Percentiles rank a stretch among this genome's conserved stretches.
These are phyloP conservation scores for Amaranthus hypochondriacus DNA, from an alignment of 148 eudicot genomes.

Conservation along the genomic window DNA sequence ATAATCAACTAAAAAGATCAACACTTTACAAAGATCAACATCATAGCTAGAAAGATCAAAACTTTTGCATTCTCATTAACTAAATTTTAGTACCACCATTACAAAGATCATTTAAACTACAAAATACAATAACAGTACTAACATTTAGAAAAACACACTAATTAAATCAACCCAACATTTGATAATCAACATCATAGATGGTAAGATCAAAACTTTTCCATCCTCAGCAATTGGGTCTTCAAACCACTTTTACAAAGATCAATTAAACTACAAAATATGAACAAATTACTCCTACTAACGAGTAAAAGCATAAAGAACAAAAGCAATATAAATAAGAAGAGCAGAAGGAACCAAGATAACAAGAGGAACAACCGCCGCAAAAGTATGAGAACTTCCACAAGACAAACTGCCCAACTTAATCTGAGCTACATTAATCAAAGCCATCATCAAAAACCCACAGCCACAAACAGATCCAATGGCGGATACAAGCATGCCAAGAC, in stretches of 20 bases:
- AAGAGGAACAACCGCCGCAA: constrained; percentile 75
- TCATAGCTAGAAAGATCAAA: too few species aligned
- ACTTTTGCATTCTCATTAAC: too few species aligned
- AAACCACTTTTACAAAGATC: not conserved
- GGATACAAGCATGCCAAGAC: constrained; percentile 65
- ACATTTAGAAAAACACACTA: too few species aligned
- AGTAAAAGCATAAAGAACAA: constrained; percentile 71
- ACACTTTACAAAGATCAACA: too few species aligned
- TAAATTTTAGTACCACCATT: too few species aligned
- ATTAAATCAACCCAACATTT: too few species aligned
- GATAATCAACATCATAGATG: too few species aligned
- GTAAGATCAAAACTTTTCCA: too few species aligned
- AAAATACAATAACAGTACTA: too few species aligned
- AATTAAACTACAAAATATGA: not conserved
- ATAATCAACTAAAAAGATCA: too few species aligned
- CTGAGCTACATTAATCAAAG: constrained; percentile 67
- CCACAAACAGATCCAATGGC: constrained; percentile 75
- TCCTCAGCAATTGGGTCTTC: too few species aligned
- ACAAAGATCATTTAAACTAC: too few species aligned
- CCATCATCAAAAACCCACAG: constrained; percentile 64
- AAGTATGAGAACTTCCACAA: constrained; percentile 59
- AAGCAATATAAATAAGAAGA: constrained; percentile 56
- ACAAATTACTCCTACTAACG: constrained; percentile 19
- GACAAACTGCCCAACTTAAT: constrained; percentile 69
- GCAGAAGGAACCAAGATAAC: constrained; percentile 69